Evolutionary conservation across 2,329 filamentous ascomycete genomes (phyloP).

Genomic region (Aspergillus novoparasiticus): DNA sequence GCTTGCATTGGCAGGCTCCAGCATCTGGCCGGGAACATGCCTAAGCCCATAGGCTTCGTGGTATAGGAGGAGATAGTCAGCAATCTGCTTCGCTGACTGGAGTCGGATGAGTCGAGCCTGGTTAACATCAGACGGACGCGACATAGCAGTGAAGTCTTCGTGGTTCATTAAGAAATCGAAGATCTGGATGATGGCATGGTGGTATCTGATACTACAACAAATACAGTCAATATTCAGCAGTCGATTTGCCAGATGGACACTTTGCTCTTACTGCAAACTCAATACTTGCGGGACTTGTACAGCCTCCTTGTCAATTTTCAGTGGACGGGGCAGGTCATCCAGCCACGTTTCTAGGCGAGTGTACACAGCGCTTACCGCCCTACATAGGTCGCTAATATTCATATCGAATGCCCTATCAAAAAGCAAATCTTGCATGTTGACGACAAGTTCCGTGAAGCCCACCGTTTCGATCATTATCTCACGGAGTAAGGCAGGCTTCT

Average conservation of each 20-base stretch:
- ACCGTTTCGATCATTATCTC: conserved; percentile 25
- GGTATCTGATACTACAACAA: conserved; percentile 30
- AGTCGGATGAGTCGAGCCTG: conserved; percentile 21
- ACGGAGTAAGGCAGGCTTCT: conserved; percentile 31
- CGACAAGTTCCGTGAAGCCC: conserved; percentile 25
- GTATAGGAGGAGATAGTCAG: conserved; percentile 29
- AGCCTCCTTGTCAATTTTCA: conserved; percentile 16
- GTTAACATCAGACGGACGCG: conserved; percentile 13
- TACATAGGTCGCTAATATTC: conserved; percentile 21
- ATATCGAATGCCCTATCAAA: conserved; percentile 22
- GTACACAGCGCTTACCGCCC: conserved; percentile 21
- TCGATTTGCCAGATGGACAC: background rate
- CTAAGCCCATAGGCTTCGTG: conserved; percentile 32
- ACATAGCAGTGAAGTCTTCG: conserved; percentile 10
- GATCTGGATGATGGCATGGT: conserved; percentile 30
- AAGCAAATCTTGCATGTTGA: conserved; percentile 29
- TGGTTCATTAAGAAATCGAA: conserved; percentile 26
- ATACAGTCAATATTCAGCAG: background rate
- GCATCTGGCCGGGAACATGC: conserved; percentile 32
- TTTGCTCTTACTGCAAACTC: conserved; percentile 31
- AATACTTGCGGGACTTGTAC: conserved; percentile 29
- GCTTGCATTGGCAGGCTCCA: conserved; percentile 26
- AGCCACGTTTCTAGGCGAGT: conserved; percentile 27
- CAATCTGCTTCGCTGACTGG: conserved; percentile 28
- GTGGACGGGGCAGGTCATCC: conserved; percentile 20